phyloP scores from a whole-genome alignment of 169 alveolate species.

The Pseudocohnilembus persalinus region DNA sequence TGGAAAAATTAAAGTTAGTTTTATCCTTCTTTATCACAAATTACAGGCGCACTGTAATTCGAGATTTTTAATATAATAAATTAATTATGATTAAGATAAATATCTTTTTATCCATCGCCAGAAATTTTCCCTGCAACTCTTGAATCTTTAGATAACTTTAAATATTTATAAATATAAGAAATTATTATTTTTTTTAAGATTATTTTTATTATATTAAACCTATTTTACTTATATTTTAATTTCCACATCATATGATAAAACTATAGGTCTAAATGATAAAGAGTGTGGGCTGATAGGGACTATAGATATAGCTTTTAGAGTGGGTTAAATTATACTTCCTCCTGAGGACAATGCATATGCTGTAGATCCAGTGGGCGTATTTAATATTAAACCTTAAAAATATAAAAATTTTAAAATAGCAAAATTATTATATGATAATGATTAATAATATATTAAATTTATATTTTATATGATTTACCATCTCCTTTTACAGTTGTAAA shows the following conservation, averaged over 20 bases:
- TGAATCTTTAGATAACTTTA: not conserved
- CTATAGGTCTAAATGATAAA: slow-evolving; percentile 94
- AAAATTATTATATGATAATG: slow-evolving; percentile 4
- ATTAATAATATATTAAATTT: no score
- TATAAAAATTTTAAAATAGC: slow-evolving; percentile 51
- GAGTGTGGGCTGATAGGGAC: slow-evolving; percentile 97
- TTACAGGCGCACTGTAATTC: not conserved
- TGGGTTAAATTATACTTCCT: slow-evolving; percentile 95
- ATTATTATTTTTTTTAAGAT: not conserved
- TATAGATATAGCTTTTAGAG: slow-evolving; percentile 81
- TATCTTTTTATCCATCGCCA: slow-evolving; percentile 9
- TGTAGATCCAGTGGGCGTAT: slow-evolving; percentile 99
- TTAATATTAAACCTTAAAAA: slow-evolving; percentile 82
- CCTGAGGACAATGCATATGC: slow-evolving; percentile 98
- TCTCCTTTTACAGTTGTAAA: slow-evolving; percentile 24
- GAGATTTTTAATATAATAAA: slow-evolving; percentile 3
- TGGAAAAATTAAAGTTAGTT: no score
- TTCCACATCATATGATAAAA: slow-evolving; percentile 79
- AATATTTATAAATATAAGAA: not conserved
- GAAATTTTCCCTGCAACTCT: slow-evolving; percentile 8
- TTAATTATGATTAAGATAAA: not conserved
- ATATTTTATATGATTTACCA: not conserved
- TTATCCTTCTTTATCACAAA: not conserved
- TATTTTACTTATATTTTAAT: slow-evolving; percentile 61
- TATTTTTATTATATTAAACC: not conserved